Evolutionary conservation across 352 stramenopile genomes (phyloP).

Genomic region (Globisporangium carolinianum): DNA sequence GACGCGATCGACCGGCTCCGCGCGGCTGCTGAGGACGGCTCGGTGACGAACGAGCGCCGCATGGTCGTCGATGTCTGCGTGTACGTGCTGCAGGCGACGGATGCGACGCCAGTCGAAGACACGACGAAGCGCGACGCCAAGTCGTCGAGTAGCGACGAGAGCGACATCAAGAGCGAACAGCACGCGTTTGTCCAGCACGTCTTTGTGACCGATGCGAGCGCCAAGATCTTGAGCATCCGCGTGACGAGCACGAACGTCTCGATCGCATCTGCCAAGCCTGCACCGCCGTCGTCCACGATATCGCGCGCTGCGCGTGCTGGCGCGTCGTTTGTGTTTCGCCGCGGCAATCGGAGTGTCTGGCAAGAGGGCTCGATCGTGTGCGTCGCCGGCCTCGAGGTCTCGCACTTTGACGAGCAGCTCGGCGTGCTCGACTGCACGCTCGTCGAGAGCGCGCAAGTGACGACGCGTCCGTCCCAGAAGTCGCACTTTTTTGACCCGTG

Average conservation of each 20-base stretch:
- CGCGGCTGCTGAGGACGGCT: conserved; percentile 5
- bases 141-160: conserved; percentile 8
- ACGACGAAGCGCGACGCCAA: conserved; percentile 15
- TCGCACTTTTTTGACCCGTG: conserved; percentile 36
- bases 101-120: conserved; percentile 19
- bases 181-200: conserved; percentile 34
- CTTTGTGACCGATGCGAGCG: conserved; percentile 50
- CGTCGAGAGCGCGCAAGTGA: conserved; percentile 43
- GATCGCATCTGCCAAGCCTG: conserved; percentile 9
- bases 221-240: conserved; percentile 50
- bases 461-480: conserved; percentile 55
- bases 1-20: conserved; percentile 11
- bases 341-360: conserved; percentile 42
- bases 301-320: neutral
- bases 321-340: conserved; percentile 32
- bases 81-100: conserved; percentile 31
- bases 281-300: conserved; percentile 2
- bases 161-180: conserved; percentile 7
- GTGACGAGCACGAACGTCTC: conserved; percentile 20
- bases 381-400: conserved; percentile 50
- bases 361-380: conserved; percentile 46
- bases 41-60: conserved; percentile 10
- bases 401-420: conserved; percentile 54
- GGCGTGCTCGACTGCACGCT: conserved; percentile 46
- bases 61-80: conserved; percentile 44